These are phyloP conservation scores for Alopecurus myosuroides DNA, from an alignment of 176 grass and related monocot genomes.

Conservation along the genomic window DNA sequence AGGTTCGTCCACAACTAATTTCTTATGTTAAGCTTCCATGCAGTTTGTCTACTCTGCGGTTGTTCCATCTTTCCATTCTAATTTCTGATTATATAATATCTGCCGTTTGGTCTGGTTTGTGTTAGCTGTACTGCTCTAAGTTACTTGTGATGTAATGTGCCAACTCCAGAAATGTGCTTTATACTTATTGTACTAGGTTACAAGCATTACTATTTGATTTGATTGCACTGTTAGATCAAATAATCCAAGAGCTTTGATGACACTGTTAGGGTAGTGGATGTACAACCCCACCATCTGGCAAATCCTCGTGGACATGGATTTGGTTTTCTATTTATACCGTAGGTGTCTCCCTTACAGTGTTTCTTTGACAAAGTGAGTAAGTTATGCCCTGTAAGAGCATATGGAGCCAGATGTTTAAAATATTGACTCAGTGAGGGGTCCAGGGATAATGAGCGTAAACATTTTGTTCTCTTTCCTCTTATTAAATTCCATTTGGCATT, in stretches of 20 bases:
- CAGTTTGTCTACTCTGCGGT: background rate
- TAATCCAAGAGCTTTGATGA: background rate
- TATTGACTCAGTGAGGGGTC: background rate
- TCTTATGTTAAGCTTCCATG: background rate
- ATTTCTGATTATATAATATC: background rate
- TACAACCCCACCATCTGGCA: background rate
- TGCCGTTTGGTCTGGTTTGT: background rate
- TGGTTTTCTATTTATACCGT: background rate
- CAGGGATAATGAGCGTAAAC: background rate
- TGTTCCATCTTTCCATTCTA: background rate
- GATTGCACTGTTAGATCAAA: background rate
- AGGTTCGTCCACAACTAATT: conserved; percentile 37
- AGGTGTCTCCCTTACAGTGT: background rate
- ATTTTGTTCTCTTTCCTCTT: background rate
- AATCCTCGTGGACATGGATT: background rate
- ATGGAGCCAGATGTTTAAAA: background rate
- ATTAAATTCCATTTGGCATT: background rate
- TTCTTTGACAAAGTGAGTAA: background rate
- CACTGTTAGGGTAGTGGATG: background rate
- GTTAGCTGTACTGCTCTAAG: background rate
- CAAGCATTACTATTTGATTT: background rate
- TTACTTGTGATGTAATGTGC: background rate
- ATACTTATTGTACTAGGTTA: background rate
- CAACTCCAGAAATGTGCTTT: background rate
- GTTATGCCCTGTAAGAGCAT: background rate